A percentile compares a stretch with the other conserved stretches of the same genome.
phyloP scores from a whole-genome alignment of 2,329 filamentous ascomycete genomes.

The Bisporella sp. region DNA sequence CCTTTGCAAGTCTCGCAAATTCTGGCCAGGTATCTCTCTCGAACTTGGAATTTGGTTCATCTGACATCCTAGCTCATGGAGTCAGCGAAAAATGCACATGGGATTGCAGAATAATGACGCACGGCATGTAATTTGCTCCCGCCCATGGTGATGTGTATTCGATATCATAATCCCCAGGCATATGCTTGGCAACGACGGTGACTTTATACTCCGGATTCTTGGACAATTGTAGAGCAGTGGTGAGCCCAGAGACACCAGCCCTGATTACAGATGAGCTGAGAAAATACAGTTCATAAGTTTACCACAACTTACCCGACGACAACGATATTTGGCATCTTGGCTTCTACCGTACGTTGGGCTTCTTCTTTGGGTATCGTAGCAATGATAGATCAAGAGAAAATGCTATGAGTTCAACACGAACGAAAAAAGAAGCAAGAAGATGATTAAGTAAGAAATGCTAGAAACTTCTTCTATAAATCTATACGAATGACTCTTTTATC shows the following conservation, averaged over 20 bases:
- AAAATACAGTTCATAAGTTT: background rate
- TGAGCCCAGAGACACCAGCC: conserved; percentile 59
- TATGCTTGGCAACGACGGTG: conserved; percentile 76
- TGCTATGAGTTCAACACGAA: no score
- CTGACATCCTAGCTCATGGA: conserved; percentile 12
- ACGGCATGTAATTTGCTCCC: conserved; percentile 75
- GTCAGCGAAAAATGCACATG: no score
- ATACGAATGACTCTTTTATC: no score
- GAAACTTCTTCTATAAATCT: no score
- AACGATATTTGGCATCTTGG: conserved; percentile 29
- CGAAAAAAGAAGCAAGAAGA: no score
- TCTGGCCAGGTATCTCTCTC: conserved; percentile 60
- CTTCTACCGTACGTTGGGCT: no score
- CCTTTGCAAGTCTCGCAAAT: conserved; percentile 49
- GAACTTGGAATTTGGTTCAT: conserved; percentile 32
- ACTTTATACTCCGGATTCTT: conserved; percentile 48
- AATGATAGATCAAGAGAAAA: no score
- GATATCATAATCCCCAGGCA: conserved; percentile 89
- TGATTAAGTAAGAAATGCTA: no score
- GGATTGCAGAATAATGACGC: conserved; percentile 27
- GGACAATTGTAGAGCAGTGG: conserved; percentile 56
- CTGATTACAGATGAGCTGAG: conserved; percentile 29
- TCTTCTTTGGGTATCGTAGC: no score
- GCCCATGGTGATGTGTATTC: conserved; percentile 90
- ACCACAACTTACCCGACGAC: conserved; percentile 29